Conservation (phyloP, 805 yeast species). For the Wilhelminamyces savonicus region DNA sequence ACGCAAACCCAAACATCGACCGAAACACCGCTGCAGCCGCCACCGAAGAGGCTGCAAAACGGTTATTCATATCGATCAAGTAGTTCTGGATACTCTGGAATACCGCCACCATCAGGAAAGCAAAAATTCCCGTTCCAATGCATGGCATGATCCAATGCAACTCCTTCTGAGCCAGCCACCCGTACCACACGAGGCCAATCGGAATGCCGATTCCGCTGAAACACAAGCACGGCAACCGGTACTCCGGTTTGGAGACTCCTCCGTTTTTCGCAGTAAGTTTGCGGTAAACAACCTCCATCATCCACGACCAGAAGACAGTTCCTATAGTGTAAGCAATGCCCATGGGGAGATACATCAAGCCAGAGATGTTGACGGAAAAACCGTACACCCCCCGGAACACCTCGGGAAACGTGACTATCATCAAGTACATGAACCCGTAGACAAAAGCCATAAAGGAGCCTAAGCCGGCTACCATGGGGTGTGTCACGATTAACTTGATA, state of each 20-base stretch:
- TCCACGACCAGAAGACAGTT: conserved; percentile 40
- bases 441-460: conserved; percentile 61
- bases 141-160: conserved; percentile 59
- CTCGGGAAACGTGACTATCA: conserved; percentile 54
- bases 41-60: conserved; percentile 61
- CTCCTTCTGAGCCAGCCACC: conserved; percentile 59
- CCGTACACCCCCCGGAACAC: conserved; percentile 45
- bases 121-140: conserved; percentile 56
- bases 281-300: conserved; percentile 35
- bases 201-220: conserved; percentile 46
- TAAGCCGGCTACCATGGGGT: conserved; percentile 60
- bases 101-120: conserved; percentile 54
- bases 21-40: conserved; percentile 67
- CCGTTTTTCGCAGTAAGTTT: conserved; percentile 33
- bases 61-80: conserved; percentile 64
- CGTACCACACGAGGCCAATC: conserved; percentile 60
- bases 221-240: conserved; percentile 46
- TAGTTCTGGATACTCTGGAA: conserved; percentile 66
- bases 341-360: conserved; percentile 53
- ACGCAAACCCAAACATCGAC: conserved; percentile 60
- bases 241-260: conserved; percentile 59
- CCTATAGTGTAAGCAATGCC: conserved; percentile 52
- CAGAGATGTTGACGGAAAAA: conserved; percentile 42
- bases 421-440: conserved; percentile 60
- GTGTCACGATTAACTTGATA: conserved; percentile 41